A percentile compares a stretch with the other conserved stretches of the same genome.
These are phyloP conservation scores for Phoenix roebelenii DNA, from an alignment of 176 grass and related monocot genomes.

Conservation along the genomic window DNA sequence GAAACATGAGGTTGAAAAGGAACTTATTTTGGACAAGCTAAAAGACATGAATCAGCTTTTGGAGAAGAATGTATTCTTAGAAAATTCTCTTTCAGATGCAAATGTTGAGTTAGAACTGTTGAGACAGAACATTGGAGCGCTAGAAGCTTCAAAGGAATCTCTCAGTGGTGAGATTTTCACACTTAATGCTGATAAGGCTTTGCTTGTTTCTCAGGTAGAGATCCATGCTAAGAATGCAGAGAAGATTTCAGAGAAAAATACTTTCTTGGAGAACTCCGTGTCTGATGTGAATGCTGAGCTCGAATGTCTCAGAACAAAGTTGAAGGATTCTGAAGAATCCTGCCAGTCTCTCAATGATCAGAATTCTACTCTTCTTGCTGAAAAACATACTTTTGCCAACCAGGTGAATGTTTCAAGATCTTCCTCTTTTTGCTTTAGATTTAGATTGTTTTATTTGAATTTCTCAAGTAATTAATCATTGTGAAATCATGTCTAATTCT, in stretches of 20 bases:
- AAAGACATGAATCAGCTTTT: constrained; percentile 54
- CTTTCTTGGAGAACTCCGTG: constrained; percentile 25
- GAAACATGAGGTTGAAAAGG: constrained; percentile 67
- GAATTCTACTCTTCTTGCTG: constrained; percentile 13
- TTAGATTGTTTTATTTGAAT: no score
- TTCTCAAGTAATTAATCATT: no score
- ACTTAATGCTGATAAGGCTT: constrained; percentile 16
- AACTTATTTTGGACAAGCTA: constrained; percentile 46
- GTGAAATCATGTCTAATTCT: no score
- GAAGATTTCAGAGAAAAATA: constrained; percentile 26
- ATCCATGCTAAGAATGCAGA: constrained; percentile 9
- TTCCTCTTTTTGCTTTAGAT: no score
- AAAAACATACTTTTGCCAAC: constrained; percentile 16
- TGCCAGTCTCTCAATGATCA: constrained; percentile 1
- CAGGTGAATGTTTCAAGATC: no score
- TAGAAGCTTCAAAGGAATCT: constrained; percentile 39
- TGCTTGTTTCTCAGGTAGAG: constrained; percentile 12
- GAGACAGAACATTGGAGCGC: constrained; percentile 40
- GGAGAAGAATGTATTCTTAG: constrained; percentile 61
- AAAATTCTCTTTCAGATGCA: constrained; percentile 63
- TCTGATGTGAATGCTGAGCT: constrained; percentile 21
- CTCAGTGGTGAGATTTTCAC: constrained; percentile 20
- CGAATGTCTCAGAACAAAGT: constrained; percentile 13
- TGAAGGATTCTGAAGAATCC: constrained; percentile 13
- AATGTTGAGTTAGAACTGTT: constrained; percentile 52